Percentiles rank a stretch among this genome's conserved stretches.
phyloP scores from a whole-genome alignment of 2,329 filamentous ascomycete species.

The Trichoderma sp. region DNA sequence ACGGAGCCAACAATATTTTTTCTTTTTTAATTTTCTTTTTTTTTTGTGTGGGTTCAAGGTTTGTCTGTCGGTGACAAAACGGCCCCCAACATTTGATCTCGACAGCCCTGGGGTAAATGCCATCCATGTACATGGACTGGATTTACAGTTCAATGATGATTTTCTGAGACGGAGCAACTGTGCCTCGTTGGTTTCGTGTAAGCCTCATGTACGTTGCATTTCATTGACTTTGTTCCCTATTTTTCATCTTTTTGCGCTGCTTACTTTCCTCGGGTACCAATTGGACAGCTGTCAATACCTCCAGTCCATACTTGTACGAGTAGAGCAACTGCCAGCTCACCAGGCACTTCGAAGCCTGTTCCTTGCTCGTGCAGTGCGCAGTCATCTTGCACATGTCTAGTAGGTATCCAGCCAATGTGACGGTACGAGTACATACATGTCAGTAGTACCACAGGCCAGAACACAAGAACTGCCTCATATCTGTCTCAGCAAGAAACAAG shows the following conservation, averaged over 20 bases:
- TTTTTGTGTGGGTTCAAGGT: neutral
- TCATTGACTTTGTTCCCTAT: neutral
- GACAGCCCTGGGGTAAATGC: neutral
- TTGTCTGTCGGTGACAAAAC: neutral
- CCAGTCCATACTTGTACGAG: neutral
- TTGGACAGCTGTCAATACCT: neutral
- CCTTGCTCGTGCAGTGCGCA: neutral
- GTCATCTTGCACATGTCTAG: neutral
- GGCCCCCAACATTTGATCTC: neutral
- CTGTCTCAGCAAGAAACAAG: neutral
- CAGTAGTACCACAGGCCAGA: neutral
- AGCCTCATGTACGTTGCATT: neutral
- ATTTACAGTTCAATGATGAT: neutral
- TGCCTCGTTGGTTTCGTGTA: neutral
- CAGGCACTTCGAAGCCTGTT: neutral
- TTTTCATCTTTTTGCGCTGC: neutral
- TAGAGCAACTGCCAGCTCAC: neutral
- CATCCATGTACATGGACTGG: neutral
- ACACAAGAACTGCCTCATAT: neutral
- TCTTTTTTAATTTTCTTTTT: neutral
- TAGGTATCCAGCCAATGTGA: neutral
- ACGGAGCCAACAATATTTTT: neutral
- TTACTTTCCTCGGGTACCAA: neutral
- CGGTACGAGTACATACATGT: neutral
- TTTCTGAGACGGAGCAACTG: neutral